Evolutionary conservation across 768 basidiomycete species (phyloP), one percentile per base, ranked within the genome.

Genomic region (Dendrothele bispora): DNA sequence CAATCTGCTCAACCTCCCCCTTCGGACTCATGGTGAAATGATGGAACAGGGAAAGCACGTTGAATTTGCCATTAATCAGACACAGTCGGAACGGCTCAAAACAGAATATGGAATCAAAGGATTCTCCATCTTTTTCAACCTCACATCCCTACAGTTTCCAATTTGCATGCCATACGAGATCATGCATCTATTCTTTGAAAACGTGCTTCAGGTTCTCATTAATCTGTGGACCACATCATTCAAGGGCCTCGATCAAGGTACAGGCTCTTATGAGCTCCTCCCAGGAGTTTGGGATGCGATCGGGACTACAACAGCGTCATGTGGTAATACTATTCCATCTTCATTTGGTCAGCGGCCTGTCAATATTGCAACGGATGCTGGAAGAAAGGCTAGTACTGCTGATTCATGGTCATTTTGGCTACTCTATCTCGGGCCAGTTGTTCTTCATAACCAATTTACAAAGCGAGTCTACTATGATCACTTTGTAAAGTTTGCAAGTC

Each of bases 101-200:
- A 57, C 46, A 24, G 17, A 32, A 20, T 64, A 49, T 47, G 71
- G 75, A 1, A 63, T 73, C 47, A 71, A 72, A 39, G 66, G 63
- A 3, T 15, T 63, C 12, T 59, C 72, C 1, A n/a, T 69, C 1
- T 62, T 75, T 7, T 48, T 54, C 1, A n/a, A 38, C 10, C 60
- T 75, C 1, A 37, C 51, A 1, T 72, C 70, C 0, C 51, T 74
- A 7, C 48, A 48, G 2, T 70, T 75, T 53, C 66, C 77, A 2
- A 1, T 6, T 1, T 69, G 67, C 0, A 68, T 75, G 27, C 77
- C 73, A 0, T 68, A 65, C 49, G 75, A 79, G 37, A 74, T 76
- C 55, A 78, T 78, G 71, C 75, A 80, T 40, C 59, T 73, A 0
- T 52, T 77, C 7, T 65, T 54, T 39, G 71, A 76, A 35, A 35